phyloP scores from a whole-genome alignment of 495 filamentous ascomycete genomes.

The Bryoglossum gracile region DNA sequence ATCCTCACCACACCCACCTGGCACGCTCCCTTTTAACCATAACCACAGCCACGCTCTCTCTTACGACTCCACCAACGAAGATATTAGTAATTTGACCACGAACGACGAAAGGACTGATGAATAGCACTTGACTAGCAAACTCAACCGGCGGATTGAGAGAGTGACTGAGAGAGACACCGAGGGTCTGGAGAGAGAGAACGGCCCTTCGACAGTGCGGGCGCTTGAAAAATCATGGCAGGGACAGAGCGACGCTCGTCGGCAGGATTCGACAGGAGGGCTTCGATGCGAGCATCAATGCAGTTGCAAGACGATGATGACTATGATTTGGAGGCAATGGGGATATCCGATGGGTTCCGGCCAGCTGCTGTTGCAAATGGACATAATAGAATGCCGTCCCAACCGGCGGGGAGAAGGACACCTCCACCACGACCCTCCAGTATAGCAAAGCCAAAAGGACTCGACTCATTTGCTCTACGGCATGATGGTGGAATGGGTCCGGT shows the following conservation, averaged over 20 bases:
- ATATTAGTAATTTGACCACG: not conserved
- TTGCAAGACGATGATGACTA: constrained; percentile 26
- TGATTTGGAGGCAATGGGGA: constrained; percentile 33
- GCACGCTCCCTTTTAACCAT: not conserved
- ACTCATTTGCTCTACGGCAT: constrained; percentile 36
- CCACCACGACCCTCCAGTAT: constrained; percentile 39
- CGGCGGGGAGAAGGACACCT: constrained; percentile 19
- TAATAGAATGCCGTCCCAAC: constrained; percentile 15
- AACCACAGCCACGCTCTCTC: not conserved
- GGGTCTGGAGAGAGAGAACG: no score
- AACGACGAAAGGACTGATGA: constrained; percentile 12
- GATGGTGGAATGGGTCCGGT: constrained; percentile 33
- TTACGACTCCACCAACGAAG: not conserved
- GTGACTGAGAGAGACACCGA: no score
- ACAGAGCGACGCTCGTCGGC: constrained; percentile 13
- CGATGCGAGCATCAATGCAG: constrained; percentile 16
- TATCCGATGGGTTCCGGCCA: constrained; percentile 39
- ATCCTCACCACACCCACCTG: not conserved
- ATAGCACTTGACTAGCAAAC: constrained; percentile 1
- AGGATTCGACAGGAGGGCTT: constrained; percentile 20
- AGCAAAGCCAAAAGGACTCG: constrained; percentile 35
- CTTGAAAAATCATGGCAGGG: constrained; percentile 10
- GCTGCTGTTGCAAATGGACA: constrained; percentile 10
- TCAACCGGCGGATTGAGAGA: constrained; percentile 6
- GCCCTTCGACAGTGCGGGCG: constrained; percentile 1